These are phyloP conservation scores for Onygenales sp. DNA, from an alignment of 2,329 filamentous ascomycete species.

Conservation along the genomic window DNA sequence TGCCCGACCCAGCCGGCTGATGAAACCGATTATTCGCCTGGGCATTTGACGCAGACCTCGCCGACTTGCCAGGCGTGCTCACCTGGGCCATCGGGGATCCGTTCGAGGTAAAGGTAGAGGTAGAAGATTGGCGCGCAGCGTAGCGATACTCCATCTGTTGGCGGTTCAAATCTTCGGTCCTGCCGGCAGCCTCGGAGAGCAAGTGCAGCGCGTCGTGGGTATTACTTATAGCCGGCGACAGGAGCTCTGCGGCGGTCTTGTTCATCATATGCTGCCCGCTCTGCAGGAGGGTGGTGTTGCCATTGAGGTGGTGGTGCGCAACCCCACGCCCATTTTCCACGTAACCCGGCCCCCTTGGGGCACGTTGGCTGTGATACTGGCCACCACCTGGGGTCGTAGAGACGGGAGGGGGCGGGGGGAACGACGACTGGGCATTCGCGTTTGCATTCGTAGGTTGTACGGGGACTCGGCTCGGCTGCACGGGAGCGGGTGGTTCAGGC, in stretches of 20 bases:
- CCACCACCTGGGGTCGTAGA: neutral
- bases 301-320: neutral
- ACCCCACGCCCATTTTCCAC: conserved; percentile 5
- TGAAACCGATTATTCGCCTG: conserved; percentile 32
- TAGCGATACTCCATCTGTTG: conserved; percentile 40
- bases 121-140: conserved; percentile 27
- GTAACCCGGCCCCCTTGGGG: conserved; percentile 4
- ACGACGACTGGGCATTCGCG: too few relatives aligned
- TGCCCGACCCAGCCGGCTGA: conserved; percentile 45
- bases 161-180: conserved; percentile 40
- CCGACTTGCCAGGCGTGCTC: conserved; percentile 25
- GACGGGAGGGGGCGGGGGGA: neutral
- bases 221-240: conserved; percentile 66
- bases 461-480: neutral
- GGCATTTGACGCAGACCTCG: conserved; percentile 25
- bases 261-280: conserved; percentile 51
- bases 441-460: neutral
- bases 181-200: conserved; percentile 69
- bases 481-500: conserved; percentile 4
- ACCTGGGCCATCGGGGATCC: conserved; percentile 27
- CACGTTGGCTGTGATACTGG: neutral
- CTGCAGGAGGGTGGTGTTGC: conserved; percentile 21
- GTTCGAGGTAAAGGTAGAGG: conserved; percentile 28
- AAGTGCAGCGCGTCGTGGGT: conserved; percentile 88
- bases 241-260: conserved; percentile 49